A percentile compares a stretch with the other conserved stretches of the same genome.
Conservation (phyloP, 169 alveolate genomes). For the Ichthyophthirius multifiliis region DNA sequence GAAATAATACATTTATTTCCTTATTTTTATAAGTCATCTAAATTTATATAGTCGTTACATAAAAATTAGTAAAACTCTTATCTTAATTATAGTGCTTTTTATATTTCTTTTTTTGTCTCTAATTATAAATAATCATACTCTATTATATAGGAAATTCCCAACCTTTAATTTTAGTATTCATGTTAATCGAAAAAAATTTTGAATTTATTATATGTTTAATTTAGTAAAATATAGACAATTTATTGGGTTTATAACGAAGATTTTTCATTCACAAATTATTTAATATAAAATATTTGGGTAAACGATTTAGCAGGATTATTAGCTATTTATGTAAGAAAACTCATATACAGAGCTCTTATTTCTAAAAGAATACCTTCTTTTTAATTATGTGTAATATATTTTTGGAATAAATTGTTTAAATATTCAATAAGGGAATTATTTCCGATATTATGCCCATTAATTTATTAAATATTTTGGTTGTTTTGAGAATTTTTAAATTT, state of each 20-base stretch:
- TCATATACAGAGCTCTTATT: not conserved
- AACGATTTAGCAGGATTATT: not conserved
- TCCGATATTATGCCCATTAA: not conserved
- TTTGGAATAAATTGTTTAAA: not conserved
- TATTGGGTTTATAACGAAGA: not conserved
- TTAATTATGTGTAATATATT: not conserved
- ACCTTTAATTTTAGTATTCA: not conserved
- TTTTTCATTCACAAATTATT: not conserved
- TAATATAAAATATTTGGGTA: not conserved
- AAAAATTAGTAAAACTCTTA: not conserved
- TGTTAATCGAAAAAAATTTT: not conserved
- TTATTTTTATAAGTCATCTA: not conserved
- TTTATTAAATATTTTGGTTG: not conserved
- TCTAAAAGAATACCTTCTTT: not conserved
- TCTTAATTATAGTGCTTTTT: not conserved
- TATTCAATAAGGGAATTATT: not conserved
- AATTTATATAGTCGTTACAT: not conserved
- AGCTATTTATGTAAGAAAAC: not conserved
- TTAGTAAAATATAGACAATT: not conserved
- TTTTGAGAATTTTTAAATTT: not conserved
- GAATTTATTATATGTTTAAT: not conserved
- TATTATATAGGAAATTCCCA: not conserved
- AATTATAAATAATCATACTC: not conserved
- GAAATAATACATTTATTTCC: not conserved
- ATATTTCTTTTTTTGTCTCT: not conserved